Conservation (phyloP, 1,284 basidiomycete genomes). For the Ceratobasidium sp. region DNA sequence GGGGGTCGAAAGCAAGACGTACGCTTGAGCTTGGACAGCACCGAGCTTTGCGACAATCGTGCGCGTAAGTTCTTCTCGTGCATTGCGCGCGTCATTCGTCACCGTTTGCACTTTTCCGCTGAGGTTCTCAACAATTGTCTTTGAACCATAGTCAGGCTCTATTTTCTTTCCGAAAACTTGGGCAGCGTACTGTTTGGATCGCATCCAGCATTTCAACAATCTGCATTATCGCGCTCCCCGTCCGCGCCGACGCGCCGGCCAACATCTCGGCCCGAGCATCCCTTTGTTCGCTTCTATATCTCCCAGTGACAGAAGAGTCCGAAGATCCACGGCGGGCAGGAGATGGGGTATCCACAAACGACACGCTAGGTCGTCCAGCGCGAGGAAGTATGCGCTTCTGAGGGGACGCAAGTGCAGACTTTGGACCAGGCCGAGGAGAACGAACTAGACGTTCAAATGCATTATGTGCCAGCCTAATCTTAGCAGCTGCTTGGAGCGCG, state of each 20-base stretch:
- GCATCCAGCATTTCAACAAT: conserved; percentile 20
- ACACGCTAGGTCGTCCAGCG: conserved; percentile 31
- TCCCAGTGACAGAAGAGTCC: not conserved
- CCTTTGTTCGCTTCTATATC: not conserved
- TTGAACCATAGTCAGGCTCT: not conserved
- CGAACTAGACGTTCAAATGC: conserved; percentile 14
- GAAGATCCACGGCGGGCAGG: conserved; percentile 2
- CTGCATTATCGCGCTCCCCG: conserved; percentile 9
- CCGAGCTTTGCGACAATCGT: conserved; percentile 17
- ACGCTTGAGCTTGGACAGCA: conserved; percentile 8
- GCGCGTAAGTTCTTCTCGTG: conserved; percentile 10
- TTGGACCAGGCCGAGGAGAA: conserved; percentile 20
- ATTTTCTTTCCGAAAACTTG: not conserved
- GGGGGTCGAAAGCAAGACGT: not conserved
- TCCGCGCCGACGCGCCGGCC: conserved; percentile 6
- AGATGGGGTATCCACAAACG: conserved; percentile 30
- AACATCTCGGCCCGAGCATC: conserved; percentile 4
- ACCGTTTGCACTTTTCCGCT: conserved; percentile 30
- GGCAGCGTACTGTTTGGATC: conserved; percentile 26
- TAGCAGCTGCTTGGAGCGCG: conserved; percentile 25
- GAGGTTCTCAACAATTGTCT: conserved; percentile 23
- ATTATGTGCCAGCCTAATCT: not conserved
- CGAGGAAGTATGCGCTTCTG: conserved; percentile 33
- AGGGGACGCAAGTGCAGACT: conserved; percentile 40
- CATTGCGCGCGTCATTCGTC: conserved; percentile 13